Evolutionary conservation across 2,329 filamentous ascomycete genomes (phyloP).

Genomic region (Xylariaceae sp.): DNA sequence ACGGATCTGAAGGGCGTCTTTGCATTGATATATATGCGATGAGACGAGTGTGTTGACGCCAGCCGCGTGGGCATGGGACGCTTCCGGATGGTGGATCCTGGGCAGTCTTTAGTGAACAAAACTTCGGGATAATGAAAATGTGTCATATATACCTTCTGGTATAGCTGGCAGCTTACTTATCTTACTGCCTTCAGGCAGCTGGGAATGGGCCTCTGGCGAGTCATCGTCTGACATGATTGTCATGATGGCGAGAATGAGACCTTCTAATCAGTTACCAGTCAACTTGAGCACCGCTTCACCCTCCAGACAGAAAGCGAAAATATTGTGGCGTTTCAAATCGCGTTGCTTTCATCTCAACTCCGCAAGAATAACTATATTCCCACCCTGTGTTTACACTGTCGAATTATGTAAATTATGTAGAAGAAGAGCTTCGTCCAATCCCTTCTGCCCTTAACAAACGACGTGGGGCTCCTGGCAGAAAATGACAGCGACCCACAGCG

Average conservation of each 20-base stretch:
- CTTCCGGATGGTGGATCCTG: conserved; percentile 54
- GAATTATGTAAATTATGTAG: neutral
- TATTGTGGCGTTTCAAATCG: neutral
- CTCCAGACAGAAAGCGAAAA: conserved; percentile 20
- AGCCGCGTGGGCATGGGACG: conserved; percentile 49
- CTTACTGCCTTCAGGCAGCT: conserved; percentile 21
- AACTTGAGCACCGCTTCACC: conserved; percentile 11
- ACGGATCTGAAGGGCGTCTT: conserved; percentile 69
- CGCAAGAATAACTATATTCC: neutral
- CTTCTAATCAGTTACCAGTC: neutral
- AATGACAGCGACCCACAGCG: conserved; percentile 9
- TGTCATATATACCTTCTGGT: conserved; percentile 29
- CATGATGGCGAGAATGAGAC: conserved; percentile 5
- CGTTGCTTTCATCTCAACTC: conserved; percentile 12
- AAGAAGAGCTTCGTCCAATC: neutral
- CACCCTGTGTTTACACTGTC: neutral
- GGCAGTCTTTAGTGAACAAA: conserved; percentile 15
- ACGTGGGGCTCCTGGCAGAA: conserved; percentile 18
- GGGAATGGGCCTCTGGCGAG: conserved; percentile 15
- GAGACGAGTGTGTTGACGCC: conserved; percentile 40
- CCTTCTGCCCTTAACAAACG: conserved; percentile 13
- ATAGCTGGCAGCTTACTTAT: conserved; percentile 34
- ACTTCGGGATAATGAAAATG: neutral
- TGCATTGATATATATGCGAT: conserved; percentile 65
- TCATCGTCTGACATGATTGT: conserved; percentile 7